Evolutionary conservation across 495 filamentous ascomycete genomes (phyloP).

Genomic region (Xylaria venustula): DNA sequence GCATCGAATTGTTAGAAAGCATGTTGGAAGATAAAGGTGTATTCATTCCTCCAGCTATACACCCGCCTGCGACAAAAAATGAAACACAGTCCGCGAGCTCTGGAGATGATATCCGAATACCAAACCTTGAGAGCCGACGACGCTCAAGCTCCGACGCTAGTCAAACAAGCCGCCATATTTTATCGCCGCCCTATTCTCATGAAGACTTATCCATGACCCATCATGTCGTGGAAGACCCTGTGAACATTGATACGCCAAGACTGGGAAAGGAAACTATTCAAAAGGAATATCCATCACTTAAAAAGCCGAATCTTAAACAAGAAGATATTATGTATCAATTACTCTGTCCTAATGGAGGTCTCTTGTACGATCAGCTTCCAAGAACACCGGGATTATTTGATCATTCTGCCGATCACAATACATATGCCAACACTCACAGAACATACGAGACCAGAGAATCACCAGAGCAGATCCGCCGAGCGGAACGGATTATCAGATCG

Average conservation of each 20-base stretch:
- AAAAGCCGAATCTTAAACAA: slow-evolving; percentile 31
- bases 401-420: slow-evolving; percentile 45
- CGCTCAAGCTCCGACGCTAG: slow-evolving; percentile 13
- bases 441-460: slow-evolving; percentile 17
- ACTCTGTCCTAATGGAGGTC: slow-evolving; percentile 40
- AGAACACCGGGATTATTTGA: slow-evolving; percentile 48
- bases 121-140: slow-evolving; percentile 7
- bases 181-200: slow-evolving; percentile 29
- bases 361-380: slow-evolving; percentile 44
- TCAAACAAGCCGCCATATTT: slow-evolving; percentile 21
- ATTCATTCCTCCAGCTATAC: slow-evolving; percentile 47
- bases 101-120: slow-evolving; percentile 6
- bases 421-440: slow-evolving; percentile 22
- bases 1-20: slow-evolving; percentile 48
- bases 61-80: slow-evolving; percentile 52
- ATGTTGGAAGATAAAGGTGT: slow-evolving; percentile 50
- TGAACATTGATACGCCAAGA: neutral
- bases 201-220: slow-evolving; percentile 26
- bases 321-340: slow-evolving; percentile 43
- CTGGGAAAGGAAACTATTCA: neutral
- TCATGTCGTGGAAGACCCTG: neutral
- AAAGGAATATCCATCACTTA: slow-evolving; percentile 31
- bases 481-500: slow-evolving; percentile 43
- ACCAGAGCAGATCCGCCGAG: slow-evolving; percentile 39
- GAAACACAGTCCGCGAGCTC: slow-evolving; percentile 29